Base-by-base conservation (phyloP, 192 early-diverging fungal genomes). In the Lunasporangiospora selenospora region DNA sequence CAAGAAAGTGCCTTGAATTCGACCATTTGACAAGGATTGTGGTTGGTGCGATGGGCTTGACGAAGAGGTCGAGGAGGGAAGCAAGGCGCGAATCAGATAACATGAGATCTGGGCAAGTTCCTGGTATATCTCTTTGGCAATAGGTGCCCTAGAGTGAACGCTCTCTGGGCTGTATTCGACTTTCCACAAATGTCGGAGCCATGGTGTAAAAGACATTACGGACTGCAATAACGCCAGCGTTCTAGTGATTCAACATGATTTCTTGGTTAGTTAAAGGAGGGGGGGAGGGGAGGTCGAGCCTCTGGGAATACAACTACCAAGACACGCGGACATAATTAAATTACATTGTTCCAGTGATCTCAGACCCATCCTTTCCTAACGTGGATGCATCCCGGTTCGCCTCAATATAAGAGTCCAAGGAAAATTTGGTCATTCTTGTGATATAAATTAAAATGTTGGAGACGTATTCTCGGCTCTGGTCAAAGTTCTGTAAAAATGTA, bases 201-300 rank as follows among this genome's bases (percentile, higher is more conserved):
- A 73, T 36, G 69, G 49, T 3, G 56, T 63, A n/a, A 73, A 58
- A 1, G 69, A 55, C 18, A 49, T 16, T 4, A 73, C 54, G 33
- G 47, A 57, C 29, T 56, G 10, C 24, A 73, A 73, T 45, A 73
- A 63, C 55, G 60, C 69, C 69, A 62, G 61, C 53, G 69, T 73
- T 63, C 69, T 73, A 59, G 3, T 21, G 30, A 51, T 12, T 2
- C 31, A 33, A 15, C 6, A 29, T 13, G 8, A n/a, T n/a, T n/a
- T n/a, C n/a, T n/a, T n/a, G n/a, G n/a, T n/a, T n/a, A n/a, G n/a
- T n/a, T n/a, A n/a, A n/a, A n/a, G n/a, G n/a, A n/a, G n/a, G n/a
- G n/a, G n/a, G n/a, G n/a, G n/a, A n/a, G n/a, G n/a, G n/a, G n/a
- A n/a, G n/a, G n/a, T n/a, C n/a, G n/a, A n/a, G n/a, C n/a, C n/a